Base-by-base conservation (phyloP, 73 alveolate species). In the Stentor roeselii region DNA sequence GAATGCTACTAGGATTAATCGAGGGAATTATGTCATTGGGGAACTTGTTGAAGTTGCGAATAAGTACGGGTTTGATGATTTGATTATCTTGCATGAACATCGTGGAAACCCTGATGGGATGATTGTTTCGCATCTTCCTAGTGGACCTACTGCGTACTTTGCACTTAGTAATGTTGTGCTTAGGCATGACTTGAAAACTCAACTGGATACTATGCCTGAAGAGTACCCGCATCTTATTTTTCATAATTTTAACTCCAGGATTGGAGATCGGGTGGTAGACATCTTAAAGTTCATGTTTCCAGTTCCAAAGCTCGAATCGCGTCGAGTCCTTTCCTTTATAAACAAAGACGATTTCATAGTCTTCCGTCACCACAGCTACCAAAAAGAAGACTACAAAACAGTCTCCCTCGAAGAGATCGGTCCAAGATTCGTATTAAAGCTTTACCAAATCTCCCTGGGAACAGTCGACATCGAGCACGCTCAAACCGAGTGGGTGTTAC, bases 81-180 rank as follows among this genome's bases (percentile, higher is more conserved):
- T 98, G 60, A 88, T 98, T 75, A 93, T 98, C 31, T 93, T 98
- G 84, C 99, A 98, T 89, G 99, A 98, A 85, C 98, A 98, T 86
- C 88, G 99, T 83, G 99, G 99, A 42, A 99, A 97, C 89, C 99
- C 99, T 0, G 99, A 98, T 88, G 99, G 99, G 84, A 83, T 98
- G 95, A 98, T 98, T 36, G 93, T 98, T 40, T 92, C 97, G 80
- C 99, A 98, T 86, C 76, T 98, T 92, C 99, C 99, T 3, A 92
- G 91, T 58, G 99, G 99, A 3, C 99, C 99, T 0, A 98, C 99
- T 3, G 97, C 99, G 6, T 98, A 97, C 91, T 97, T 98, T 82
- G 99, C 99, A 39, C 82, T 98, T 32, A 90, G 95, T 59, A 97
- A 98, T 82, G 99, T 98, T 3, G 99, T 97, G 36, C 93, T 98